phyloP scores from a whole-genome alignment of 306 rosid species.

The Dryas octopetala region DNA sequence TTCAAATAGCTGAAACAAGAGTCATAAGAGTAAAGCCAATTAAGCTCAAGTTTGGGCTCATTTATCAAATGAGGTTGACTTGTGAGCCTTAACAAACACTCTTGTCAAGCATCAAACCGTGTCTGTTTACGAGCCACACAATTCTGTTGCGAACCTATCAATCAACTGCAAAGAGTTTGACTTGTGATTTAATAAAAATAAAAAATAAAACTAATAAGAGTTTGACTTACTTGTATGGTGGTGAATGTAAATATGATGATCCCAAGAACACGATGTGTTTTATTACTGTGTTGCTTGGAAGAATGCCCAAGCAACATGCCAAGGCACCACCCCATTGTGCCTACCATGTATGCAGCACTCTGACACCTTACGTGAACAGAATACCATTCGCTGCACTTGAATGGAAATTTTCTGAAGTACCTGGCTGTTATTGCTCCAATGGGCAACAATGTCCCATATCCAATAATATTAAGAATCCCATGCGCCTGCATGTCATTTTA shows the following conservation, averaged over 20 bases:
- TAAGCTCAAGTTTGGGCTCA: no score
- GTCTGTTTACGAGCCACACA: no score
- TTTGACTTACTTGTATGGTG: conserved; percentile 46
- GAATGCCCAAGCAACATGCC: conserved; percentile 29
- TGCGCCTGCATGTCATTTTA: conserved; percentile 45
- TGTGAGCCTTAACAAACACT: no score
- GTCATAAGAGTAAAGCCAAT: no score
- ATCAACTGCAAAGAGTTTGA: no score
- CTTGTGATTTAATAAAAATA: no score
- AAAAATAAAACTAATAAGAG: background rate
- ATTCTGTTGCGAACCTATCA: no score
- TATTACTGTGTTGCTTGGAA: conserved; percentile 23
- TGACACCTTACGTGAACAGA: conserved; percentile 42
- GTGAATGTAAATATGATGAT: conserved; percentile 39
- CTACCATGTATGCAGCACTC: conserved; percentile 43
- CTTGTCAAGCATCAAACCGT: no score
- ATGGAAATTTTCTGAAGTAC: conserved; percentile 50
- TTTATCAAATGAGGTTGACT: no score
- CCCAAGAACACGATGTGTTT: conserved; percentile 36
- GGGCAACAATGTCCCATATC: conserved; percentile 76
- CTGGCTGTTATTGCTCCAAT: conserved; percentile 63
- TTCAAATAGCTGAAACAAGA: no score
- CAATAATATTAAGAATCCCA: conserved; percentile 69
- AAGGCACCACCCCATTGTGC: conserved; percentile 50
- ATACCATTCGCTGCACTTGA: conserved; percentile 40